These are phyloP conservation scores for Pleurotus ostreatus DNA, from an alignment of 768 basidiomycete species.

Conservation along the genomic window DNA sequence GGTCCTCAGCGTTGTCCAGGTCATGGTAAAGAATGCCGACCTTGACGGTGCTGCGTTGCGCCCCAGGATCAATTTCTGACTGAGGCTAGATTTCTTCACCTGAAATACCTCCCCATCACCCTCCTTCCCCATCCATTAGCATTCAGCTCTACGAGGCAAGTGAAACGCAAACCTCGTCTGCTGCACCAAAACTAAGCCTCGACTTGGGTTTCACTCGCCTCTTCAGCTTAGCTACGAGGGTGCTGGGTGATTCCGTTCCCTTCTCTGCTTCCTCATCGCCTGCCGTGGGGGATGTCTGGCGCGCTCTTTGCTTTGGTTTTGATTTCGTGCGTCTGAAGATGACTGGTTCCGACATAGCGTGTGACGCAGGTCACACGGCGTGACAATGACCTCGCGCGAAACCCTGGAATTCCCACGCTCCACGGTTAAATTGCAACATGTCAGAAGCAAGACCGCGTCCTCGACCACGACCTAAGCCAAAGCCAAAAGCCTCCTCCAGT, in stretches of 20 bases:
- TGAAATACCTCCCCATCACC: conserved; percentile 64
- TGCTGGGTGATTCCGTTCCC: conserved; percentile 52
- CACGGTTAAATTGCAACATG: conserved; percentile 27
- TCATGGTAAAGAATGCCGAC: neutral
- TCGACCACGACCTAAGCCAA: conserved; percentile 53
- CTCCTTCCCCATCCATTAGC: conserved; percentile 39
- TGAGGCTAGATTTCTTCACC: conserved; percentile 78
- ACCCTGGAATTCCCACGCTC: conserved; percentile 36
- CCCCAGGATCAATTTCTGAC: conserved; percentile 57
- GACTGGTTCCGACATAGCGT: conserved; percentile 35
- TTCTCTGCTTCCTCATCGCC: conserved; percentile 23
- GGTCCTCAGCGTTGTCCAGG: neutral
- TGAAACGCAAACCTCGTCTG: conserved; percentile 50
- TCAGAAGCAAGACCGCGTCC: conserved; percentile 31
- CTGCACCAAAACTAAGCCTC: conserved; percentile 74
- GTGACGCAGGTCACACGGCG: conserved; percentile 28
- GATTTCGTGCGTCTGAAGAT: conserved; percentile 48
- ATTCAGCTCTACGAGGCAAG: conserved; percentile 12
- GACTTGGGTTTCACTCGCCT: conserved; percentile 67
- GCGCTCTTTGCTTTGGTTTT: conserved; percentile 34
- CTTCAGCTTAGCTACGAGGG: conserved; percentile 64
- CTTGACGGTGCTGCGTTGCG: conserved; percentile 44
- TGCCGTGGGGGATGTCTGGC: conserved; percentile 39
- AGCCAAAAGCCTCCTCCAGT: conserved; percentile 21
- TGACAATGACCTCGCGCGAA: conserved; percentile 20